Evolutionary conservation across 2,329 filamentous ascomycete species (phyloP), one percentile per base, ranked within the genome.

Genomic region (Fusarium illudens): DNA sequence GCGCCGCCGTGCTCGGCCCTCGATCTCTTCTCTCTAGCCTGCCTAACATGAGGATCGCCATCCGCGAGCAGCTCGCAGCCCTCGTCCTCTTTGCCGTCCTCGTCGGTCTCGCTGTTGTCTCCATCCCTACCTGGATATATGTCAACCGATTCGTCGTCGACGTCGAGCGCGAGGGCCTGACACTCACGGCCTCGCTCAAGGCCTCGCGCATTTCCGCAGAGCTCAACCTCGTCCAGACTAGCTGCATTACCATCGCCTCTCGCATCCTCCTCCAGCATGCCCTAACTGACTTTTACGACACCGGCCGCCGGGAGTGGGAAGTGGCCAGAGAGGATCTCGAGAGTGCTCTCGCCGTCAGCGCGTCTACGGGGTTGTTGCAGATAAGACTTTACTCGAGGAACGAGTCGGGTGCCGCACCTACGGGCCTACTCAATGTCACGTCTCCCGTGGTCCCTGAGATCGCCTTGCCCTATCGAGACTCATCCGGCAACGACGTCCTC

Each of bases 171-270:
- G 84, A 87, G 53, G 87, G 90, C 53, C 87, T 97, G 49, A 83
- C 89, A 25, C 84, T 97, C 65, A 93, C 93, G 2, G 94, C 94
- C 7, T 94, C 92, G 3, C 88, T 97, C 75, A 97, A 97, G 78
- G 91, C 94, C 19, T 89, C 92, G 29, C 91, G 95, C 75, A 86
- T 97, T 66, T 84, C 91, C 6, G 90, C 92, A 54, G 92, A 93
- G 75, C 86, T 97, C 58, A 84, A 92, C 53, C 85, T 97, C 53
- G 88, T 97, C 70, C 88, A 94, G 79, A 91, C 91, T 30, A 90
- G 89, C 62, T 91, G 90, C 74, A 84, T 85, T 58, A 90, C 91
- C 57, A 90, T 96, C 44, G 84, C 90, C 7, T 94, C 92, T 0
- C 83, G 89, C 62, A 77, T 90, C 19, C 75, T 90, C 20, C 78